phyloP scores from a whole-genome alignment of 2,329 filamentous ascomycete genomes.

The Dactylellina haptotyla region DNA sequence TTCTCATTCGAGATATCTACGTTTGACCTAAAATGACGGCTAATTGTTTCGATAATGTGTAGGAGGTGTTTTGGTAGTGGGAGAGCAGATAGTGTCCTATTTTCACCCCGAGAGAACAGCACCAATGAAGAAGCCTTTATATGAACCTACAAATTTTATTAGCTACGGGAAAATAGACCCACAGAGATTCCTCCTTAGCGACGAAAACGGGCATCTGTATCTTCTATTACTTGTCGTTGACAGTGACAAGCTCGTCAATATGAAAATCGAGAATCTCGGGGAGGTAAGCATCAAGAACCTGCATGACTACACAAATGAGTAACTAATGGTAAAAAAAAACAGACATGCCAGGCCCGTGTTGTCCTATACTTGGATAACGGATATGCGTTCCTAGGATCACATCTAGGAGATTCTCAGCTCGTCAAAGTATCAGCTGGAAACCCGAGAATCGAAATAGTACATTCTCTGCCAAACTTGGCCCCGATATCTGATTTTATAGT shows the following conservation, averaged over 20 bases:
- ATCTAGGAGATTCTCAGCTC: conserved; percentile 91
- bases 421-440: conserved; percentile 71
- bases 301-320: too few relatives aligned
- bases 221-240: conserved; percentile 80
- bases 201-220: conserved; percentile 88
- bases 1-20: neutral
- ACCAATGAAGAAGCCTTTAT: conserved; percentile 72
- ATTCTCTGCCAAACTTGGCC: conserved; percentile 83
- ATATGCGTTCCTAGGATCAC: conserved; percentile 85
- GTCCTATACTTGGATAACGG: conserved; percentile 80
- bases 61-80: conserved; percentile 78
- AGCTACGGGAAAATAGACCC: conserved; percentile 87
- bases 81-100: conserved; percentile 84
- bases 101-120: conserved; percentile 68
- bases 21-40: neutral
- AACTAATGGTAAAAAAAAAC: neutral
- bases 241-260: conserved; percentile 73
- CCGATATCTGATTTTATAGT: conserved; percentile 93
- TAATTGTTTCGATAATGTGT: neutral
- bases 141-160: conserved; percentile 85
- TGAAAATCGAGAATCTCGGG: conserved; percentile 75
- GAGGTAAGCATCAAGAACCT: conserved; percentile 60
- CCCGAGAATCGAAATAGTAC: conserved; percentile 71
- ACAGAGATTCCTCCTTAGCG: conserved; percentile 84
- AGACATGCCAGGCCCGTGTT: conserved; percentile 42